Percentiles rank a stretch among this genome's conserved stretches.
These are phyloP conservation scores for Cerioporus squamosus DNA, from an alignment of 1,284 basidiomycete genomes.

Conservation along the genomic window DNA sequence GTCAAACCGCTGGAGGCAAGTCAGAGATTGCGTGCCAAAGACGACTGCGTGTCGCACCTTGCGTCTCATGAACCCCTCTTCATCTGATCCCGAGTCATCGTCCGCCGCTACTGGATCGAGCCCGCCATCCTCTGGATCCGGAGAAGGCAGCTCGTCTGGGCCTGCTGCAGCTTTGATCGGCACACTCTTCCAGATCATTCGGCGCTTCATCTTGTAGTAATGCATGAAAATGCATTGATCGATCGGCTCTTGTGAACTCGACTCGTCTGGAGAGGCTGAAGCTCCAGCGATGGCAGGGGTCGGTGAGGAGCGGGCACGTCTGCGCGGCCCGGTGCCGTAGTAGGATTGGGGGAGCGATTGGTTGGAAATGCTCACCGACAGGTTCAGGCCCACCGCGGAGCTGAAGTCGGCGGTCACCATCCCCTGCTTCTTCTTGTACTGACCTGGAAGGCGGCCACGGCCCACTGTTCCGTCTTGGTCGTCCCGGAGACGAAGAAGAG, in stretches of 20 bases:
- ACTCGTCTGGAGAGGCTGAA: neutral
- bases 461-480: conserved; percentile 23
- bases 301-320: neutral
- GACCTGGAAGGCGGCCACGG: conserved; percentile 11
- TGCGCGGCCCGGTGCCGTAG: conserved; percentile 7
- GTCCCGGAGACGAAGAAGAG: conserved; percentile 29
- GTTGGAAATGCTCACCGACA: conserved; percentile 9
- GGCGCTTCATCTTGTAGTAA: conserved; percentile 27
- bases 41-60: neutral
- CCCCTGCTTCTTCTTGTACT: conserved; percentile 3
- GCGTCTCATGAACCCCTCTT: neutral
- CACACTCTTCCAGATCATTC: conserved; percentile 4
- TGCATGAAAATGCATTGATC: conserved; percentile 29
- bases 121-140: neutral
- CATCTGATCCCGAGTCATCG: neutral
- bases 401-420: conserved; percentile 11
- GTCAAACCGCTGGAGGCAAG: conserved; percentile 5
- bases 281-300: neutral
- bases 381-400: neutral
- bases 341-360: neutral
- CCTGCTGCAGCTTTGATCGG: conserved; percentile 23
- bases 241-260: neutral
- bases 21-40: neutral
- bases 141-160: conserved; percentile 14
- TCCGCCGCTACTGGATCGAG: neutral